These are phyloP conservation scores for Tarenaya hassleriana DNA, from an alignment of 345 rosid genomes.

Conservation along the genomic window DNA sequence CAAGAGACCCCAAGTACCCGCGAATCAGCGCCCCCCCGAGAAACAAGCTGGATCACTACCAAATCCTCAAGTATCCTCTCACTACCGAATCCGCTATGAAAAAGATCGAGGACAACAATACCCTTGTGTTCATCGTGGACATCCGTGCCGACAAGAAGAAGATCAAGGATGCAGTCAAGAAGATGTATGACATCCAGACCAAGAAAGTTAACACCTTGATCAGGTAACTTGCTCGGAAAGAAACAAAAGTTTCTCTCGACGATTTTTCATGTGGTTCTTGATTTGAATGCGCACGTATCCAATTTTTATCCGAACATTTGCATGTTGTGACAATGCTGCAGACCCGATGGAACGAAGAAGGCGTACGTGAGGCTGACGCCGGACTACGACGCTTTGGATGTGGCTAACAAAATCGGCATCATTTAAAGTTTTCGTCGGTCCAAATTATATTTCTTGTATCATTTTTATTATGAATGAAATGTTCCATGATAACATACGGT, in stretches of 20 bases:
- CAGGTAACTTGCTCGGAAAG: too few species aligned
- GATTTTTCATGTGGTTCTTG: too few species aligned
- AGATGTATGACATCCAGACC: slow-evolving; percentile 90
- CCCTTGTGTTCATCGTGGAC: slow-evolving; percentile 54
- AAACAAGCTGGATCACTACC: slow-evolving; percentile 38
- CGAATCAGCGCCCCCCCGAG: slow-evolving; percentile 27
- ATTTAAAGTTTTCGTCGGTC: too few species aligned
- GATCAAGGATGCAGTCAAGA: slow-evolving; percentile 71
- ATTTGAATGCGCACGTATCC: too few species aligned
- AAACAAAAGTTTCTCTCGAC: too few species aligned
- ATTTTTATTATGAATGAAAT: too few species aligned
- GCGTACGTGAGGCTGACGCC: slow-evolving; percentile 91
- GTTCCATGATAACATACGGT: too few species aligned
- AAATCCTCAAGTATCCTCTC: slow-evolving; percentile 51
- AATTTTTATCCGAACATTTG: too few species aligned
- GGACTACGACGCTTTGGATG: too few species aligned
- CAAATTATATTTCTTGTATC: too few species aligned
- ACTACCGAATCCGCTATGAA: slow-evolving; percentile 68
- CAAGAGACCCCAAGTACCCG: slow-evolving; percentile 24
- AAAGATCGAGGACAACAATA: slow-evolving; percentile 64
- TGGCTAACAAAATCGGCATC: slow-evolving; percentile 93
- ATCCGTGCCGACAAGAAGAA: too few species aligned
- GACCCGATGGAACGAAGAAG: slow-evolving; percentile 97
- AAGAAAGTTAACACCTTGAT: slow-evolving; percentile 94
- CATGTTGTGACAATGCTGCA: too few species aligned